Evolutionary conservation across 768 basidiomycete species (phyloP), one percentile per base, ranked within the genome.

Genomic region (Kwoniella shandongensis): DNA sequence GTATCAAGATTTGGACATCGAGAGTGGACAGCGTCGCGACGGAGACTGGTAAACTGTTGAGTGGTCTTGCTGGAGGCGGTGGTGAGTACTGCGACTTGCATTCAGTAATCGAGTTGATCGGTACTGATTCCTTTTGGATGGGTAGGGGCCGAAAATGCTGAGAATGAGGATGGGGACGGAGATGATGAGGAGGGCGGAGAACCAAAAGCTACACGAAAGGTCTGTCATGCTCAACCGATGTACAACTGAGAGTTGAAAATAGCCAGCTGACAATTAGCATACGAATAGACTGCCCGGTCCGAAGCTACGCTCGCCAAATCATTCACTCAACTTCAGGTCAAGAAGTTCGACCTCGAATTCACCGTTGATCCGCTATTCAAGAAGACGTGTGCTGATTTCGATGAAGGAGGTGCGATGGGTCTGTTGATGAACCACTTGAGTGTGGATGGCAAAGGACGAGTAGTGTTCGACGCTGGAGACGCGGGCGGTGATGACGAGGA

Each of bases 1-100:
- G 96, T 76, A 91, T 99, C 76, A 99, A 98, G 79, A 97, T 99
- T 61, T 99, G 93, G 92, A 98, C 93, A 6, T 91, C 88, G 65
- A 87, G 96, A 44, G 94, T 99, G 38, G 96, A 99, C 76, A 89
- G 88, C 60, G 92, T 98, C 32, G 91, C 90, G 22, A 94, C 91
- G 0, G 96, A 98, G 76, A 97, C 93, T 0, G 91, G 91, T 25
- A 97, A 96, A 74, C 82, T 99, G 12, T 81, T 97, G 54, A 90
- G 86, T 67, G 97, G 97, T 70, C 83, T 99, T 23, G 82, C 84
- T 1, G 83, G 82, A 36, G 85, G 62, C 0, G 52, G 57, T 36
- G 51, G 56, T 58, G 40, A 51, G 46, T 58, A 4, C 11, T 5
- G 38, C n/a, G n/a, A 4, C 23, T 4, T 11, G 17, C 30, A 6